Base-by-base conservation (phyloP, 1,284 basidiomycete genomes). In the Anthracocystis walkeri region DNA sequence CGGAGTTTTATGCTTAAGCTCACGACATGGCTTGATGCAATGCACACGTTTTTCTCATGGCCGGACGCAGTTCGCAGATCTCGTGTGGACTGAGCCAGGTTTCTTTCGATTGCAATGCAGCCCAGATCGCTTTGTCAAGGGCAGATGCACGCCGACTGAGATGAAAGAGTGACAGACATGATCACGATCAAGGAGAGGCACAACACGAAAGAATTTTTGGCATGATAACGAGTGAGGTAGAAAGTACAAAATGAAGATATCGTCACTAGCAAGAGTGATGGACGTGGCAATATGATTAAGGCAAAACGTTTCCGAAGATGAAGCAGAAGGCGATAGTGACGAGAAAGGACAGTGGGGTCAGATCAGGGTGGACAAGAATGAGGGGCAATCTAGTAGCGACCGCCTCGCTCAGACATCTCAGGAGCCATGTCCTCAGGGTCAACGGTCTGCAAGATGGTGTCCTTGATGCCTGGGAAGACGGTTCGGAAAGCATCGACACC, bases 391-490 rank as follows among this genome's bases (percentile, higher is more conserved):
- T 65, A 70, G 58, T 61, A 65, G 23, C 53, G 49, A 29, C 62
- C 41, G 16, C 51, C 55, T 20, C 69, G 65, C 58, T 76, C 64
- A 29, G 52, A 48, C 73, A 76, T 68, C 41, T 72, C 73, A 5
- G 64, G 55, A 5, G 63, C 71, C 55, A 73, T 38, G 18, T 77
- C 74, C 48, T 80, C 74, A 7, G 63, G 66, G 48, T 80, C 71
- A n/a, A 78, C 68, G n/a, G 77, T 80, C 49, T 78, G 77, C 46
- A 78, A 7, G 58, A 84, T 84, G 42, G 81, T 82, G 48, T 84
- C 83, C 73, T 79, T 75, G 68, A 84, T 83, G 12, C 71, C 78
- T 4, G 83, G 81, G 74, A 80, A 84, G 45, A 81, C 78, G 38
- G 76, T 77, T 23, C 82, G 62, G 68, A 72, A 81, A 7, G 81